These are phyloP conservation scores for Rhynchospora pubera DNA, from an alignment of 176 grass and related monocot genomes.

Conservation along the genomic window DNA sequence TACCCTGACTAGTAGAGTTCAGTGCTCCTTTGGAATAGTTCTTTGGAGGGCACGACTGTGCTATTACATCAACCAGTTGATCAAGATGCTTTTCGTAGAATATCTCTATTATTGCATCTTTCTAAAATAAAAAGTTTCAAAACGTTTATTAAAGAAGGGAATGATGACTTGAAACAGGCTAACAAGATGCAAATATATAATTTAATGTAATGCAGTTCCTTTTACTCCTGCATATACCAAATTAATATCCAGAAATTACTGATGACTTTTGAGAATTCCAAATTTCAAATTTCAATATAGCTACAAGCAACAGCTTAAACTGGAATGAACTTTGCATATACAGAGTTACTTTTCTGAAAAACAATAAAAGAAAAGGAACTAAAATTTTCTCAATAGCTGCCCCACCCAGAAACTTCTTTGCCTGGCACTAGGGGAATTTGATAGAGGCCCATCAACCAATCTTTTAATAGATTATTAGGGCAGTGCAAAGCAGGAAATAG, in stretches of 20 bases:
- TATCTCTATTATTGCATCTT: constrained; percentile 44
- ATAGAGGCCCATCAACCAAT: background rate
- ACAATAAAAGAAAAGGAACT: background rate
- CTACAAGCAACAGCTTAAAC: background rate
- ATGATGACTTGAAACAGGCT: background rate
- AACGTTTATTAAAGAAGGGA: background rate
- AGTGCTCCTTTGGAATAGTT: constrained; percentile 14
- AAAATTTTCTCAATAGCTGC: too few species aligned
- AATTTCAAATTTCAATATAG: background rate
- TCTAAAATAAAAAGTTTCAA: constrained; percentile 37
- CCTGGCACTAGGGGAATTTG: background rate
- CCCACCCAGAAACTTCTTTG: too few species aligned
- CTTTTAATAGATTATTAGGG: background rate
- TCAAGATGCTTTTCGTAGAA: constrained; percentile 67
- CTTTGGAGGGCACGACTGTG: constrained; percentile 42
- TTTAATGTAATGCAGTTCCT: background rate
- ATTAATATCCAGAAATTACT: background rate
- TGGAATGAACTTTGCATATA: background rate
- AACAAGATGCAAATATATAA: background rate
- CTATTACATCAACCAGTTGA: constrained; percentile 65
- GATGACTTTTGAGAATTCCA: background rate
- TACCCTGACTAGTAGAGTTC: constrained; percentile 17
- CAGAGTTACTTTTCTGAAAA: background rate
- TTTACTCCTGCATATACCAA: background rate
- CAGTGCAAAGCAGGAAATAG: background rate